Evolutionary conservation across 2,329 filamentous ascomycete species (phyloP), one percentile per base, ranked within the genome.

Genomic region (Diplocarpon mali): DNA sequence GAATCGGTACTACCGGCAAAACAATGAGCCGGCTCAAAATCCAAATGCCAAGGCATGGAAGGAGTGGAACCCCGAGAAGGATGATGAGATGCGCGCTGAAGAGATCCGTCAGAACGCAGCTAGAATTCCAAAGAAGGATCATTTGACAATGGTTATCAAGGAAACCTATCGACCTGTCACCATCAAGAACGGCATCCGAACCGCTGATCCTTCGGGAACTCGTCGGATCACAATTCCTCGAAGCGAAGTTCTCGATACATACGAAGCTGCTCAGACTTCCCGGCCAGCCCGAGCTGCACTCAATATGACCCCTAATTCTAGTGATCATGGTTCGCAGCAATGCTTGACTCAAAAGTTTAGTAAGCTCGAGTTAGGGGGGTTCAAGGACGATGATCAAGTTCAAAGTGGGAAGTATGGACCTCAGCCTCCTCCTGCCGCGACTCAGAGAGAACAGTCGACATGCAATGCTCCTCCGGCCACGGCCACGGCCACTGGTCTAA

Each of bases 31-130:
- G 16, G n/a, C 30, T 35, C 39, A 41, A 31, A 41, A 35, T 17
- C 31, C 20, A 5, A 20, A 16, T 15, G 9, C 12, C 15, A 16
- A 43, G 12, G 20, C 38, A 14, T 52, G 50, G 50, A 27, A 35
- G 11, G 24, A 44, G 14, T 52, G 45, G 42, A 39, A 53, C 32
- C 47, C 52, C 2, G 40, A 47, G 31, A 49, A 50, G 35, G 40
- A 43, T 1, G 52, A 53, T 31, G 28, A 34, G 32, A 38, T 47
- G 15, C 35, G 44, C 14, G 46, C 16, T 10, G 42, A 42, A 15
- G 29, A 29, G 42, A 29, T 34, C 14, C 36, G 42, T 11, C 16
- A 28, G 36, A 36, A 40, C 12, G 42, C 37, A 4, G 42, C 30
- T 8, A 35, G 28, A 20, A 16, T 12, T 16, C 31, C 42, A 20